Conservation (phyloP, 495 filamentous ascomycete species). For the Penicillium paradoxum region DNA sequence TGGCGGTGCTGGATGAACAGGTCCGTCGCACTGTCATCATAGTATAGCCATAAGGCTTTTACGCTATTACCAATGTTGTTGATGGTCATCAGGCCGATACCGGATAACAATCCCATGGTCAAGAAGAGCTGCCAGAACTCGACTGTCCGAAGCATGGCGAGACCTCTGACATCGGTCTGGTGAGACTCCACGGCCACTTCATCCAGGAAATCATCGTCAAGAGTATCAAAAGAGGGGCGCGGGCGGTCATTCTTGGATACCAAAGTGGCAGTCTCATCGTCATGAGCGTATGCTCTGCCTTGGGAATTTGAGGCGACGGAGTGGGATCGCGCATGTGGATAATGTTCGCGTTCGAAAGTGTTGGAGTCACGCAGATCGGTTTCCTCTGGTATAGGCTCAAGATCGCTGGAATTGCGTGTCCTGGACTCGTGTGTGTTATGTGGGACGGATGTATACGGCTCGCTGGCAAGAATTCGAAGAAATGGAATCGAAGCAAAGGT, state of each 20-base stretch:
- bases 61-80: slow-evolving; percentile 97
- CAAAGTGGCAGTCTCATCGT: slow-evolving; percentile 80
- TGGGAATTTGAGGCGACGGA: slow-evolving; percentile 36
- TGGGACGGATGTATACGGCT: slow-evolving; percentile 62
- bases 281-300: slow-evolving; percentile 24
- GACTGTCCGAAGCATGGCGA: slow-evolving; percentile 63
- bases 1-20: slow-evolving; percentile 78
- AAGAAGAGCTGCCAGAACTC: slow-evolving; percentile 90
- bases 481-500: slow-evolving; percentile 74
- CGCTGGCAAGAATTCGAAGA: slow-evolving; percentile 62
- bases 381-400: slow-evolving; percentile 49
- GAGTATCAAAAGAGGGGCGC: slow-evolving; percentile 25
- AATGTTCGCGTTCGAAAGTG: slow-evolving; percentile 26
- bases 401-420: slow-evolving; percentile 51
- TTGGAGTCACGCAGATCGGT: slow-evolving; percentile 59
- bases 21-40: slow-evolving; percentile 65
- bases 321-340: slow-evolving; percentile 30
- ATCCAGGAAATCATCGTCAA: slow-evolving; percentile 38
- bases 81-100: slow-evolving; percentile 97
- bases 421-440: slow-evolving; percentile 47
- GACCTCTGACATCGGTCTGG: slow-evolving; percentile 85
- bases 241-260: slow-evolving; percentile 54
- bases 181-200: slow-evolving; percentile 49
- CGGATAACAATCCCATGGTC: slow-evolving; percentile 82
- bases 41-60: slow-evolving; percentile 73